These are phyloP conservation scores for Alternaria rosae DNA, from an alignment of 2,329 filamentous ascomycete genomes.

Conservation along the genomic window DNA sequence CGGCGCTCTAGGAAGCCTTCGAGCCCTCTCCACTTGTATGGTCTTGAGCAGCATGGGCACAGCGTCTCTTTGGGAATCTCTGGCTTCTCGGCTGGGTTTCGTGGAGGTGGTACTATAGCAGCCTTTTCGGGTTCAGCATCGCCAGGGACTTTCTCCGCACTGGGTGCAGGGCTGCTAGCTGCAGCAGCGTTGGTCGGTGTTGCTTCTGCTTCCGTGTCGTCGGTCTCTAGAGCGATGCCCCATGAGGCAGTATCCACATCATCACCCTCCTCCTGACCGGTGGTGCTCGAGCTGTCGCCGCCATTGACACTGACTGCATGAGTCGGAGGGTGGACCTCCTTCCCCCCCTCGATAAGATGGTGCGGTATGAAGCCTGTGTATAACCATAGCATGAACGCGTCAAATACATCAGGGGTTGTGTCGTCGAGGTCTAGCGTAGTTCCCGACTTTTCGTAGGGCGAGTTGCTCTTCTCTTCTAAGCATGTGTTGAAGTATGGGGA, in stretches of 20 bases:
- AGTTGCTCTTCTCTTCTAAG: conserved; percentile 38
- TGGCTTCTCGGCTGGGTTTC: conserved; percentile 42
- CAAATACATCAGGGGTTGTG: conserved; percentile 47
- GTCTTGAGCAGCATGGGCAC: conserved; percentile 45
- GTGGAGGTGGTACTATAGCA: conserved; percentile 29
- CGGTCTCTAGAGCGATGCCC: conserved; percentile 44
- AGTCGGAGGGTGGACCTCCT: conserved; percentile 40
- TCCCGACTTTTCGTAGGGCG: conserved; percentile 42
- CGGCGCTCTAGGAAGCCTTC: conserved; percentile 48
- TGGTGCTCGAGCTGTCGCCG: conserved; percentile 18
- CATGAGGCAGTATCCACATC: conserved; percentile 46
- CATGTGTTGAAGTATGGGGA: conserved; percentile 44
- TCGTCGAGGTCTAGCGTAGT: conserved; percentile 42
- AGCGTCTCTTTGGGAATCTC: conserved; percentile 47
- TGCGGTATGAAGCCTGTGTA: conserved; percentile 48
- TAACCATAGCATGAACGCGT: conserved; percentile 49
- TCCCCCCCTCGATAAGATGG: conserved; percentile 47
- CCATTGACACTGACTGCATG: conserved; percentile 35
- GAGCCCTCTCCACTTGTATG: conserved; percentile 48
- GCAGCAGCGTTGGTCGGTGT: conserved; percentile 14
- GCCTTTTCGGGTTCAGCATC: conserved; percentile 39
- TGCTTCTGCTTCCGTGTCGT: conserved; percentile 31
- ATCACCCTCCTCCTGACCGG: conserved; percentile 31
- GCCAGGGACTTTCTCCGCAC: conserved; percentile 42
- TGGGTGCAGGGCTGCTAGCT: conserved; percentile 21